A percentile compares a stretch with the other conserved stretches of the same genome.
These are phyloP conservation scores for Backusella circina DNA, from an alignment of 192 early-diverging fungal genomes.

Conservation along the genomic window DNA sequence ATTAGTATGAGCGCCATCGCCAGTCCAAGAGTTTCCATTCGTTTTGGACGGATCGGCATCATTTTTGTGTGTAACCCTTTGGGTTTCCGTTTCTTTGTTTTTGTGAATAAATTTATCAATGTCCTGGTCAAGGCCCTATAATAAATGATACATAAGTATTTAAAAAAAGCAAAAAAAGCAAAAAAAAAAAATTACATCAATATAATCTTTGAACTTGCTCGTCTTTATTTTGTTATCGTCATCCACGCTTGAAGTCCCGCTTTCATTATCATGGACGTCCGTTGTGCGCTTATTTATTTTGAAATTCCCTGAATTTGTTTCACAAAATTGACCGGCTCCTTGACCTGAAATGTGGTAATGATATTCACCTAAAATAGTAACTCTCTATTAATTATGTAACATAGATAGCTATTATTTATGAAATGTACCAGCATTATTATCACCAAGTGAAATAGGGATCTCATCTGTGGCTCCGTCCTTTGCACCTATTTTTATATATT, in stretches of 20 bases:
- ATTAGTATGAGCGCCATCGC: neutral
- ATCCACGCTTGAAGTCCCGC: neutral
- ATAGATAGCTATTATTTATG: neutral
- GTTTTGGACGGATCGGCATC: neutral
- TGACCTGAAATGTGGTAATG: slow-evolving; percentile 14
- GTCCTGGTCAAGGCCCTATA: slow-evolving; percentile 8
- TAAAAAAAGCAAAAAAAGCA: neutral
- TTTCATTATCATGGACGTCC: neutral
- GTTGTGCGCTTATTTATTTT: slow-evolving; percentile 10
- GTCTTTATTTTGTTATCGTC: neutral
- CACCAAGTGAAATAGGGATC: neutral
- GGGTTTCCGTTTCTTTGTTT: slow-evolving; percentile 6
- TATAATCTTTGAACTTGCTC: neutral
- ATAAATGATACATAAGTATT: neutral
- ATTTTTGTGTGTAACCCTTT: slow-evolving; percentile 4
- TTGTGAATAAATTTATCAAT: neutral
- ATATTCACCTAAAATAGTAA: slow-evolving; percentile 7
- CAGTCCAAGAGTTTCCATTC: neutral
- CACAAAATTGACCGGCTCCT: neutral
- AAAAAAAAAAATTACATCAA: neutral
- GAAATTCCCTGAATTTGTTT: slow-evolving; percentile 11
- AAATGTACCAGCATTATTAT: neutral
- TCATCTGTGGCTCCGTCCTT: neutral
- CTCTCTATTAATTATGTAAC: neutral
- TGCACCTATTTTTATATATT: slow-evolving; percentile 7